Base-by-base conservation (phyloP, 768 basidiomycete species). In the Collybia mongolica region DNA sequence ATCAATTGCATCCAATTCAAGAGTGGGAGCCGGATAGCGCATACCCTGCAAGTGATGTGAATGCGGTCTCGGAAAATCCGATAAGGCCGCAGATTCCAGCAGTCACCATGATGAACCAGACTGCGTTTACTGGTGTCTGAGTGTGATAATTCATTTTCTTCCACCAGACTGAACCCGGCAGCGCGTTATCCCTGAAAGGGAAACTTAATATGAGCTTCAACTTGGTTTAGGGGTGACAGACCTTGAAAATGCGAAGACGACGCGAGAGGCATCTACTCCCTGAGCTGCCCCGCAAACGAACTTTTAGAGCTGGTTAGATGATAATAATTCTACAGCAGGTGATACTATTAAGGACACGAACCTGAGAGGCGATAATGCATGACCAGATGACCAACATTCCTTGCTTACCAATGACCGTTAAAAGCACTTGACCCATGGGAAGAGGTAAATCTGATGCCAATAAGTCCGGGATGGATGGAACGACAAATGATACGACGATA, bases 321-420 rank as follows among this genome's bases (percentile, higher is more conserved):
- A n/a, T 26, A 36, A n/a, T n/a, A n/a, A n/a, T n/a, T n/a, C 15
- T 44, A 36, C 14, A 41, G 39, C 41, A 18, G 17, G 24, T 6
- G 24, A 17, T 26, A 9, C 9, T 20, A 14, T 12, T 19, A 24
- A 28, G 7, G 32, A 14, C 17, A 54, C 64, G 44, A 45, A 68
- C 68, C 57, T 68, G 69, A 23, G 86, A 84, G 24, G 86, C 76
- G 51, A 84, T 84, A 53, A 87, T 83, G 53, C 81, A 77, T 44
- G 80, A 77, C 87, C 86, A 89, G 39, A 88, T 80, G 2, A 75
- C 73, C 43, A 89, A 72, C 87, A 87, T 88, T 9, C 87, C 87
- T 17, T 62, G 68, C 66, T 86, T 85, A 1, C 87, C 87, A 12
- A 86, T 63, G 15, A 79, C 73, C 54, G 85, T 68, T 23, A 87